These are phyloP conservation scores for Aspergillus conjunctus DNA, from an alignment of 495 filamentous ascomycete species.

Conservation along the genomic window DNA sequence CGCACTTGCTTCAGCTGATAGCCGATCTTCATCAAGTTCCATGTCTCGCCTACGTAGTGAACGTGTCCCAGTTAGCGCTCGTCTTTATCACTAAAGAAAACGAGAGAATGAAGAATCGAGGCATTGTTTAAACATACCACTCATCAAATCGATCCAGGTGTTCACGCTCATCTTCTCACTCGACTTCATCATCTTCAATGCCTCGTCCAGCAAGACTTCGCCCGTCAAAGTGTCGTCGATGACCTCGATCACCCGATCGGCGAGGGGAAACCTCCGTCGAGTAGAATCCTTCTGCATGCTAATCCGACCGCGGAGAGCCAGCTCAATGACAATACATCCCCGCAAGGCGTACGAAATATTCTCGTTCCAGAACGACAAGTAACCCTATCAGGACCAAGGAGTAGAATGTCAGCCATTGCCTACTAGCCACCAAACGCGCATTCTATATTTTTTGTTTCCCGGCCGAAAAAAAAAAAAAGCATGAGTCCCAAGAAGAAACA, in stretches of 20 bases:
- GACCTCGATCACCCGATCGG: slow-evolving; percentile 93
- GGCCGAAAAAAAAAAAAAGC: neutral
- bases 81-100: slow-evolving; percentile 12
- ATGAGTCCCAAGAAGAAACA: neutral
- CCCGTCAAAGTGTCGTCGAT: slow-evolving; percentile 96
- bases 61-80: slow-evolving; percentile 25
- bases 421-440: neutral
- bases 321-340: slow-evolving; percentile 96
- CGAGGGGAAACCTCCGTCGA: slow-evolving; percentile 85
- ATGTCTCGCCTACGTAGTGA: slow-evolving; percentile 80
- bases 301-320: slow-evolving; percentile 93
- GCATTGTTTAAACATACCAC: slow-evolving; percentile 63
- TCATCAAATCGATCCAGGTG: slow-evolving; percentile 98
- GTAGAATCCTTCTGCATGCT: slow-evolving; percentile 98
- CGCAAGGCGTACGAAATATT: slow-evolving; percentile 98
- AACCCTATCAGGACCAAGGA: slow-evolving; percentile 63
- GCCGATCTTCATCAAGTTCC: slow-evolving; percentile 99
- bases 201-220: slow-evolving; percentile 96
- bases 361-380: slow-evolving; percentile 99
- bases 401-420: slow-evolving; percentile 27
- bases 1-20: slow-evolving; percentile 99
- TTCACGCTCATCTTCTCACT: slow-evolving; percentile 99
- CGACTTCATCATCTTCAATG: slow-evolving; percentile 99
- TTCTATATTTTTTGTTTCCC: neutral
- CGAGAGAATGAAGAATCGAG: neutral